phyloP scores from a whole-genome alignment of 1,284 basidiomycete genomes.

The Polyporus tsugae region DNA sequence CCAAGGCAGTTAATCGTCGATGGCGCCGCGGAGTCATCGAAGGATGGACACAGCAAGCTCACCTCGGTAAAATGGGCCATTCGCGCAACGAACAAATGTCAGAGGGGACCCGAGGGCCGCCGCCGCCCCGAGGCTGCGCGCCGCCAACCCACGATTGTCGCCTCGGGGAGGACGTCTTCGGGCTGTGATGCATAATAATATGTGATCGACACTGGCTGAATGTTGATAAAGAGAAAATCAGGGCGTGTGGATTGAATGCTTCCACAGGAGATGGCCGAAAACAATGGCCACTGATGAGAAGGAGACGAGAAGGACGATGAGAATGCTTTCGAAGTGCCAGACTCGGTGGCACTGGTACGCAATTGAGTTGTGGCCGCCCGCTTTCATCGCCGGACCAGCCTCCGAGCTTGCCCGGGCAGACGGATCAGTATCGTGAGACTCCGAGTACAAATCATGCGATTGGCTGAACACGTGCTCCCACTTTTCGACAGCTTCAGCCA shows the following conservation, averaged over 20 bases:
- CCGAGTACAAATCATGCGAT: neutral
- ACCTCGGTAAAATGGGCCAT: neutral
- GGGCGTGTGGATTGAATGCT: conserved; percentile 4
- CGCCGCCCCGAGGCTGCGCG: conserved; percentile 4
- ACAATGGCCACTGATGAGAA: neutral
- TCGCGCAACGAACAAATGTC: neutral
- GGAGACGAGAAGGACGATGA: neutral
- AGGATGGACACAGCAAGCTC: neutral
- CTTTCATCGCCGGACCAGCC: neutral
- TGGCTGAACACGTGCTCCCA: neutral
- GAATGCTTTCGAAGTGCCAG: neutral
- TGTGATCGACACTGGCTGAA: neutral
- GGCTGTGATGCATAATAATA: neutral
- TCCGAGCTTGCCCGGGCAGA: neutral
- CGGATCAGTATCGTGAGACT: neutral
- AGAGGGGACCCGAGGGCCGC: neutral
- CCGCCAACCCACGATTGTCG: conserved; percentile 1
- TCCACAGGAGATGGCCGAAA: neutral
- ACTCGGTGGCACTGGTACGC: neutral
- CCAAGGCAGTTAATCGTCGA: neutral
- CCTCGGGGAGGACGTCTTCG: neutral
- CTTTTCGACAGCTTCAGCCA: neutral
- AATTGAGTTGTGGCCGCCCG: neutral
- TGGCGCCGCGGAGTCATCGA: neutral
- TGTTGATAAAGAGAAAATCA: conserved; percentile 5